phyloP scores from a whole-genome alignment of 371 early-diverging fungal species.

The Mucor mucedo region DNA sequence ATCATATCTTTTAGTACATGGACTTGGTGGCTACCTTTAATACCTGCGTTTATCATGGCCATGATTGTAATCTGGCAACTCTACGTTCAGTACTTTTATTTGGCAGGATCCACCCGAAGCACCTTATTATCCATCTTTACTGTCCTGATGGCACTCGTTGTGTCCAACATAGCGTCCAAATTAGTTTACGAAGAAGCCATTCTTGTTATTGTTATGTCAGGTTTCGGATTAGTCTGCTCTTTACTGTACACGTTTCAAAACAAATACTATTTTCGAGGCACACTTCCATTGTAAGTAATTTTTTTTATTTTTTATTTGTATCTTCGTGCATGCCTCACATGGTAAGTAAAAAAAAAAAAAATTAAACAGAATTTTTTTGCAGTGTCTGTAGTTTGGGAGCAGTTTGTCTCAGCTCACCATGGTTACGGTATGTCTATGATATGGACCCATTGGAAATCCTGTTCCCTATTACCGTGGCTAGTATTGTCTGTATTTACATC shows the following conservation, averaged over 20 bases:
- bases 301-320: background rate
- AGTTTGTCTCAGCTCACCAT: conserved; percentile 21
- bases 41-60: conserved; percentile 14
- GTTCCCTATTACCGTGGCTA: conserved; percentile 36
- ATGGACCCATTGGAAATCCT: conserved; percentile 42
- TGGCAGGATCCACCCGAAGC: conserved; percentile 7
- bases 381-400: conserved; percentile 32
- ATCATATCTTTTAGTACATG: conserved; percentile 10
- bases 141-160: conserved; percentile 11
- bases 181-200: conserved; percentile 24
- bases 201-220: conserved; percentile 24
- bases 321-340: background rate
- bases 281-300: conserved; percentile 35
- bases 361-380: background rate
- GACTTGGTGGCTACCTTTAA: conserved; percentile 25
- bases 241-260: conserved; percentile 28
- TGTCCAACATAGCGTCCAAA: conserved; percentile 29
- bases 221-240: conserved; percentile 20
- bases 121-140: conserved; percentile 10
- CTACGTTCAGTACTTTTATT: conserved; percentile 20
- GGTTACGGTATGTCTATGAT: conserved; percentile 23
- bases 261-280: conserved; percentile 25
- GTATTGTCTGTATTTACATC: conserved; percentile 39
- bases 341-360: background rate
- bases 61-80: conserved; percentile 28